phyloP scores from a whole-genome alignment of 108 stramenopile genomes.

The Pseudonitzschia delicatissima region DNA sequence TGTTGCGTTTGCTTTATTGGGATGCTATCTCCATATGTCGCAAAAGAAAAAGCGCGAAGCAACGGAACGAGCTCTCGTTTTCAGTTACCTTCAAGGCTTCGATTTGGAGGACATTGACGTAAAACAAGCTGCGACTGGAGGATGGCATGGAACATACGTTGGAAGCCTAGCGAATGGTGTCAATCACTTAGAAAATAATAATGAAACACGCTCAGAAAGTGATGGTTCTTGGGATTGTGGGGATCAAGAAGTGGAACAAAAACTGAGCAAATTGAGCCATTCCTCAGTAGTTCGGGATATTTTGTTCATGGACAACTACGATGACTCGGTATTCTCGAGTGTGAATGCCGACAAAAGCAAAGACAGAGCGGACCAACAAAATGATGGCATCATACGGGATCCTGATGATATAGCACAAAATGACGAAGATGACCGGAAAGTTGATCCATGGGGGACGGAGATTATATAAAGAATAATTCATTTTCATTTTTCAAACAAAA shows the following conservation, averaged over 20 bases:
- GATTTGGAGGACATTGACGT: constrained; percentile 55
- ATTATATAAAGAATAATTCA: no score
- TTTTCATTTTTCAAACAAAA: no score
- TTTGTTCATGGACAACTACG: constrained; percentile 35
- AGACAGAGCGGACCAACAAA: background rate
- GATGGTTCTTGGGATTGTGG: background rate
- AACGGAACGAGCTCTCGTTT: constrained; percentile 34
- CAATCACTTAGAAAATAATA: constrained; percentile 1
- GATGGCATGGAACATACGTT: constrained; percentile 57
- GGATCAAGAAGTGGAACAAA: background rate
- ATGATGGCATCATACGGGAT: background rate
- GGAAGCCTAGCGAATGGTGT: constrained; percentile 37
- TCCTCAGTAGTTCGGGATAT: constrained; percentile 31
- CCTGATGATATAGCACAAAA: background rate
- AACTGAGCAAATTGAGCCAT: constrained; percentile 18
- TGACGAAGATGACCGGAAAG: background rate
- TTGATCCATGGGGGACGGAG: constrained; percentile 14
- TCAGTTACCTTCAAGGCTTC: constrained; percentile 44
- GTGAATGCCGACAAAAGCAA: background rate
- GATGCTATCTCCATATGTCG: background rate
- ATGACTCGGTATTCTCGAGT: background rate
- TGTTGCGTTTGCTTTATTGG: constrained; percentile 2
- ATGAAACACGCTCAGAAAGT: background rate
- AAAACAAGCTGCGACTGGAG: constrained; percentile 55
- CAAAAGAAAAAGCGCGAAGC: constrained; percentile 12